A percentile compares a stretch with the other conserved stretches of the same genome.
phyloP scores from a whole-genome alignment of 768 basidiomycete species.

The Trametes cinnabarina region DNA sequence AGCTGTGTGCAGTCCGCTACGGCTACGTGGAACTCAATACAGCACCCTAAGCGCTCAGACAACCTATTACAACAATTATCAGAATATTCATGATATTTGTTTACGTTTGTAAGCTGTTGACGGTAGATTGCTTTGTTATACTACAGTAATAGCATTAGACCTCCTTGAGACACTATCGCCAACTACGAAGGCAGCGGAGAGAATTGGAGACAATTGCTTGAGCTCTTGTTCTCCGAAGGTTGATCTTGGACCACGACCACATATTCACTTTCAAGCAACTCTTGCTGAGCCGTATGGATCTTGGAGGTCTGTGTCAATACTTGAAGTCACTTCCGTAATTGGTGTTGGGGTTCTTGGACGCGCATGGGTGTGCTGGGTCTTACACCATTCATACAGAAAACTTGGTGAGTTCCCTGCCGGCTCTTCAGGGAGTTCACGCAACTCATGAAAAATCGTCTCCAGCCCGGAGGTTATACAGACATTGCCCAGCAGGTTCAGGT shows the following conservation, averaged over 20 bases:
- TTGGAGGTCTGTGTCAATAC: background rate
- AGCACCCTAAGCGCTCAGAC: background rate
- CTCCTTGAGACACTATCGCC: no score
- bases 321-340: no score
- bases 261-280: background rate
- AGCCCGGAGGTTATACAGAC: conserved; percentile 66
- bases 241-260: background rate
- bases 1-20: conserved; percentile 7
- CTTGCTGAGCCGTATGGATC: background rate
- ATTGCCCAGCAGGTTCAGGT: conserved; percentile 62
- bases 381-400: conserved; percentile 63
- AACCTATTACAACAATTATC: background rate
- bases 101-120: no score
- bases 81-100: no score
- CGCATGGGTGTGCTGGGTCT: conserved; percentile 72
- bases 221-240: no score
- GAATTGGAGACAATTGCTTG: no score
- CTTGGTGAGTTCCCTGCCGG: conserved; percentile 55
- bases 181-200: no score
- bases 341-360: background rate
- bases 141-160: no score
- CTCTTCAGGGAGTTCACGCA: no score
- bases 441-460: background rate
- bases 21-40: conserved; percentile 19
- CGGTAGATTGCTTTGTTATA: no score